Percentiles rank a stretch among this genome's conserved stretches.
Evolutionary conservation across 352 stramenopile species (phyloP).

Genomic region (Globisporangium spinosum): DNA sequence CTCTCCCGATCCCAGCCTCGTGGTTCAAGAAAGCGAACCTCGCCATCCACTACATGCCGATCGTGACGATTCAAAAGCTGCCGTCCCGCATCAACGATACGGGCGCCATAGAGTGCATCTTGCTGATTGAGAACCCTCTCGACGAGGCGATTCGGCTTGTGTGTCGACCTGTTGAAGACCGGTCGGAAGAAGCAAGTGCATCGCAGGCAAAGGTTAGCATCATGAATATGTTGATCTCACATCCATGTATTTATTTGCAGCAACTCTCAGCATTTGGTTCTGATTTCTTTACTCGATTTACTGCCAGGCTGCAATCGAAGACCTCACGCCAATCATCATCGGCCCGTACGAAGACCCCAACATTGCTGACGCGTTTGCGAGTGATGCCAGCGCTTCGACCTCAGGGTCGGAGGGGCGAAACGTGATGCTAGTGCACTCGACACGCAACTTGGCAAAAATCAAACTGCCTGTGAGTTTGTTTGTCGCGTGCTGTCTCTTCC

Average conservation of each 20-base stretch:
- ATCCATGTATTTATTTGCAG: too few relatives aligned
- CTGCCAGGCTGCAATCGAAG: slow-evolving; percentile 39
- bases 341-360: slow-evolving; percentile 84
- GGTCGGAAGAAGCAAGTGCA: not conserved
- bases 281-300: not conserved
- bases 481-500: not conserved
- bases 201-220: slow-evolving; percentile 25
- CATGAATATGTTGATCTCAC: too few relatives aligned
- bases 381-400: slow-evolving; percentile 23
- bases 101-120: slow-evolving; percentile 37
- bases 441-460: slow-evolving; percentile 52
- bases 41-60: slow-evolving; percentile 68
- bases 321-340: slow-evolving; percentile 57
- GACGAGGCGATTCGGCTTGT: slow-evolving; percentile 71
- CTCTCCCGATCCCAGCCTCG: slow-evolving; percentile 63
- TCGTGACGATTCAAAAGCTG: slow-evolving; percentile 67
- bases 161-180: slow-evolving; percentile 22
- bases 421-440: slow-evolving; percentile 46
- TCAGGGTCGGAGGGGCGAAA: slow-evolving; percentile 30
- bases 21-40: slow-evolving; percentile 89
- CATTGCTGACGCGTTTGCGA: slow-evolving; percentile 62
- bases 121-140: slow-evolving; percentile 82
- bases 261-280: not conserved
- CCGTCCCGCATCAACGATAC: slow-evolving; percentile 26
- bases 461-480: slow-evolving; percentile 34